Evolutionary conservation across 129 eudicot genomes (phyloP), one percentile per base, ranked within the genome.

Genomic region (sunflower (Helianthus annuus)): DNA sequence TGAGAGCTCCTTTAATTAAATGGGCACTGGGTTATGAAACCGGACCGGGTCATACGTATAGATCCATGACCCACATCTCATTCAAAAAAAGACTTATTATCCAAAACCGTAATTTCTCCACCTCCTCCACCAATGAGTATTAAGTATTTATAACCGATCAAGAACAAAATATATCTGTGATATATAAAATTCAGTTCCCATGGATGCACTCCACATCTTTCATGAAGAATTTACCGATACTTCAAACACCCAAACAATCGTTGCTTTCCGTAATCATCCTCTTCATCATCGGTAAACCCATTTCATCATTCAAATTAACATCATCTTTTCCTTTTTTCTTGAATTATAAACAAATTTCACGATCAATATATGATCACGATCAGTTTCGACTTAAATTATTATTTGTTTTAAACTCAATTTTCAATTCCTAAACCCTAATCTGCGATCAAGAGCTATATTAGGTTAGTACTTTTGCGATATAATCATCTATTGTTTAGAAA

Each of bases 141-240:
- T 19, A 16, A 39, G 45, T 39, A 36, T 55, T 70, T 19, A 38
- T 17, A 16, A 2, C 2, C 36, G 16, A 46, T 11, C 29, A 48
- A 67, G 19, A 51, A 68, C 10, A 69, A 53, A 69, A n/a, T n/a
- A 52, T 4, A 40, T 42, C 11, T 7, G 22, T 29, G 17, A 32
- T 48, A 7, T 13, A 58, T 58, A 29, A 71, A 56, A 24, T 70
- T 55, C 42, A 17, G 54, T 42, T 70, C 61, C 64, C 51, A 57
- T 71, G 11, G 46, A 14, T 59, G 56, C 19, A 71, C 76, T 70
- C 66, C 55, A 56, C 75, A 42, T 19, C 66, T 55, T 56, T 24
- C 29, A 15, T 5, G 62, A n/a, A n/a, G n/a, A 72, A 46, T 65
- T 73, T 49, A 57, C 29, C 27, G 59, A 59, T 60, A 8, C 68